Conservation (phyloP, 768 basidiomycete species). For the Lactarius akahatsu region DNA sequence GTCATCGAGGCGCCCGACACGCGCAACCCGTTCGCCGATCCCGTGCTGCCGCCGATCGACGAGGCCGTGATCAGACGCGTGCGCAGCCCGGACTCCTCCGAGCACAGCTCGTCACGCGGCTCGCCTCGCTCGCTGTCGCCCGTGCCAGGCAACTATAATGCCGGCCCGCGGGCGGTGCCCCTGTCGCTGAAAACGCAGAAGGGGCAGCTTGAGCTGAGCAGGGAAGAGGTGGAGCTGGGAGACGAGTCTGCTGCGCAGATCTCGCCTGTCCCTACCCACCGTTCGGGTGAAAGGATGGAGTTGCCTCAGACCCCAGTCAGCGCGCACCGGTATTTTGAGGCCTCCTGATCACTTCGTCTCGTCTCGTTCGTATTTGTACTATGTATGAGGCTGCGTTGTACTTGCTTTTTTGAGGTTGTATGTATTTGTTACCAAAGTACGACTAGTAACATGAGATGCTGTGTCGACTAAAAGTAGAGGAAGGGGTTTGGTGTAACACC, state of each 20-base stretch:
- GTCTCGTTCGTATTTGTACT: neutral
- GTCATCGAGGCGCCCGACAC: neutral
- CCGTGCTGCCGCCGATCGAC: constrained; percentile 4
- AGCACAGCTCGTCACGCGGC: neutral
- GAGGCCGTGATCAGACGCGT: neutral
- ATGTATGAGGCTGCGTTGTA: neutral
- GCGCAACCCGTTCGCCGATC: constrained; percentile 13
- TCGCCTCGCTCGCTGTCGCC: neutral
- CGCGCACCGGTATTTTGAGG: neutral
- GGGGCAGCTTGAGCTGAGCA: neutral
- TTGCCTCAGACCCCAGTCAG: neutral
- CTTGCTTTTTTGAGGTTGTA: neutral
- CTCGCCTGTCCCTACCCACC: neutral
- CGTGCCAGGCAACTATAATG: neutral
- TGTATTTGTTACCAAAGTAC: neutral
- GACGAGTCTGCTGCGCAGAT: neutral
- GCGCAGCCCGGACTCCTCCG: constrained; percentile 16
- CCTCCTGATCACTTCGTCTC: neutral
- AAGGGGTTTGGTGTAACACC: neutral
- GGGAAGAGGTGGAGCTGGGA: neutral
- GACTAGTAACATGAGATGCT: neutral
- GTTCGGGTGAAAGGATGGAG: neutral
- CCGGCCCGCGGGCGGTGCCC: neutral
- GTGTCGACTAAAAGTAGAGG: neutral
- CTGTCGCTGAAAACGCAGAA: neutral